Evolutionary conservation across 1,139 yeast genomes (phyloP).

Genomic region (Zygosaccharomyces sapae): DNA sequence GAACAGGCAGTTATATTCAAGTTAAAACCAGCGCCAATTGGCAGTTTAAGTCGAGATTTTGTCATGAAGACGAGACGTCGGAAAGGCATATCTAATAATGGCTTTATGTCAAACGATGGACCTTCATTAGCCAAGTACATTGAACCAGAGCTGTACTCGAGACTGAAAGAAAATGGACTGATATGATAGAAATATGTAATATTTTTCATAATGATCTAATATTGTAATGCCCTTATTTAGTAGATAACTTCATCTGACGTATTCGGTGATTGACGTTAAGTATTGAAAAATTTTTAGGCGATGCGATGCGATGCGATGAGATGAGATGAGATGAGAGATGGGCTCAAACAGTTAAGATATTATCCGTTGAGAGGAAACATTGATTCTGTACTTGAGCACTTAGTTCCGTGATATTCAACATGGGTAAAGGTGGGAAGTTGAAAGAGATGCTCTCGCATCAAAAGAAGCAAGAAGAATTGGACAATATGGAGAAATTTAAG

Average conservation of each 20-base stretch:
- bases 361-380: neutral
- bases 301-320: conserved; percentile 28
- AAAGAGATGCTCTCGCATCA: conserved; percentile 36
- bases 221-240: neutral
- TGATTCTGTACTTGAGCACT: neutral
- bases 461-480: conserved; percentile 25
- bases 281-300: conserved; percentile 17
- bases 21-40: conserved; percentile 67
- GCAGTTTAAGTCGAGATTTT: conserved; percentile 80
- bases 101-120: conserved; percentile 58
- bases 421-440: conserved; percentile 40
- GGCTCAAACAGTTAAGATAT: conserved; percentile 4
- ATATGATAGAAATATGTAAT: conserved; percentile 20
- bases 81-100: conserved; percentile 68
- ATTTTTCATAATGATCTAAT: neutral
- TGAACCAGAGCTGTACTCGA: conserved; percentile 54
- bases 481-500: conserved; percentile 24
- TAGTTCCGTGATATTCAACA: conserved; percentile 10
- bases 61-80: conserved; percentile 83
- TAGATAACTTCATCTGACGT: neutral
- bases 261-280: neutral
- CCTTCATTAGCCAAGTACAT: conserved; percentile 70
- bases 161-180: conserved; percentile 49
- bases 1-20: conserved; percentile 56
- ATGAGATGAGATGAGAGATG: conserved; percentile 16